Percentiles rank a stretch among this genome's conserved stretches.
Conservation (phyloP, 768 basidiomycete genomes). For the Boletus vermiculosoides region DNA sequence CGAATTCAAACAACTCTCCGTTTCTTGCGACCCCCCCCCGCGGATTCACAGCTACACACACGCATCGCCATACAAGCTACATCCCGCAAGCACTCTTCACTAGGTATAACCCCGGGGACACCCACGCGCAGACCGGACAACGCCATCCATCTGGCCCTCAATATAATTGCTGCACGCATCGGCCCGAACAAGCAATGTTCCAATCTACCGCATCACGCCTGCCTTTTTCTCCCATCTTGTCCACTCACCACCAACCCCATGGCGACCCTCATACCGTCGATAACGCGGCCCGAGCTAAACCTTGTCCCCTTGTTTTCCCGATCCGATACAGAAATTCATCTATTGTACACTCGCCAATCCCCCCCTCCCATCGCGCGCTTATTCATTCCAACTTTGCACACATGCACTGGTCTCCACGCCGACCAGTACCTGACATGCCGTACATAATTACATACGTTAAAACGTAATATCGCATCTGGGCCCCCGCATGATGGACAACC, state of each 20-base stretch:
- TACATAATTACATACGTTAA: background rate
- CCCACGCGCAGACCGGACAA: background rate
- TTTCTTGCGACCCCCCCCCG: background rate
- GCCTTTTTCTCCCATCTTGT: too few relatives aligned
- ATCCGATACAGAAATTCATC: background rate
- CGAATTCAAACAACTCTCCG: conserved; percentile 9
- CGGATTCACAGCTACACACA: background rate
- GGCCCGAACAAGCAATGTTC: background rate
- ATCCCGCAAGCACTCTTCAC: too few relatives aligned
- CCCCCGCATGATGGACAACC: background rate
- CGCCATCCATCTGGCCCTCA: too few relatives aligned
- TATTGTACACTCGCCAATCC: too few relatives aligned
- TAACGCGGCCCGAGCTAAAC: background rate
- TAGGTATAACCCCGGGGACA: too few relatives aligned
- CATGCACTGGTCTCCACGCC: background rate
- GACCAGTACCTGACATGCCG: background rate
- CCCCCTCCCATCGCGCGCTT: background rate
- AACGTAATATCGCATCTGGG: too few relatives aligned
- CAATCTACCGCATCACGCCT: too few relatives aligned
- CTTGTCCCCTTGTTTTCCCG: background rate
- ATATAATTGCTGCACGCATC: too few relatives aligned
- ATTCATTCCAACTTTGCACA: background rate
- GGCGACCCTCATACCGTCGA: background rate
- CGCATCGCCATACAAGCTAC: too few relatives aligned
- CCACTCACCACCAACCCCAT: background rate